Evolutionary conservation across 495 filamentous ascomycete genomes (phyloP), one percentile per base, ranked within the genome.

Genomic region (Apiosordaria backusii): DNA sequence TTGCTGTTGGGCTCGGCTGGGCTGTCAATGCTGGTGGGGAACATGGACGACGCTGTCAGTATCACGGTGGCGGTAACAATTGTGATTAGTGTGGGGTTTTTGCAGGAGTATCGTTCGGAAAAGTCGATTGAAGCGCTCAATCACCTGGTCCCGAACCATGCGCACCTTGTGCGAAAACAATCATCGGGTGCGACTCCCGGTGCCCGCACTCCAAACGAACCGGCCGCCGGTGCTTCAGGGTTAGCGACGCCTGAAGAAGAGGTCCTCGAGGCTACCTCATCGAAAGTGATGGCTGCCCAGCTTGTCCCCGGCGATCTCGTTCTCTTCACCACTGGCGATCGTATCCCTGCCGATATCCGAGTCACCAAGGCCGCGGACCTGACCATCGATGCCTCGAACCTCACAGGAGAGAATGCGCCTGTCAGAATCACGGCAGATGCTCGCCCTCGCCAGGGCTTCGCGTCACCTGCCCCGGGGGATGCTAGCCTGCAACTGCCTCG

Each of bases 71-170:
- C 95, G 1, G 95, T 99, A 6, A 95, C 92, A 55, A 98, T 99
- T 73, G 95, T 99, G 19, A 93, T 98, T 50, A 90, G 90, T 1
- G 95, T 98, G 61, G 95, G 92, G 13, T 99, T 99, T 72, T 86
- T 98, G 64, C 95, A 99, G 74, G 95, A 99, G 77, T 98, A 97
- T 75, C 86, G 96, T 65, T 97, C 94, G 52, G 96, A 99, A 75
- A 96, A 98, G 78, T 97, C 93, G 2, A 86, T 99, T 72, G 95
- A 98, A 76, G 95, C 95, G 59, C 82, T 99, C 63, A 97, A 89
- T 73, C 91, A 93, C 67, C 80, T 99, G 29, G 93, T 98, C 0
- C 96, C 95, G 24, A 93, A 98, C 74, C 91, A 92, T 77, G 95
- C 95, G 4, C 92, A 99, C 75, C 80, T 97, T 10, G 91, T 98